Evolutionary conservation across 73 alveolate genomes (phyloP).

Genomic region (Urostyla sp.): DNA sequence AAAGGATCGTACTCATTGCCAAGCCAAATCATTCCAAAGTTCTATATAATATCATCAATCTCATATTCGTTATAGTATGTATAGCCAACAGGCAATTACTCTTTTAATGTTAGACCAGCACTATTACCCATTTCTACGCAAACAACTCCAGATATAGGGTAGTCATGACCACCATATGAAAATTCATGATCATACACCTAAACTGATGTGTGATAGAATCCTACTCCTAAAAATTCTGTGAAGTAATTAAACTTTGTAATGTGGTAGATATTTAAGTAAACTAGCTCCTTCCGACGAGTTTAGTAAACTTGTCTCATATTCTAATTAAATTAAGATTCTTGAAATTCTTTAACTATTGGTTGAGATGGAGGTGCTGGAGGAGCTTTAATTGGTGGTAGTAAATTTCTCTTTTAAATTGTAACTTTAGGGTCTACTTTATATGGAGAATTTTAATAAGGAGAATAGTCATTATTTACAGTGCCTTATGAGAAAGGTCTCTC

Average conservation of each 20-base stretch:
- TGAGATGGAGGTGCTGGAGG: constrained; percentile 16
- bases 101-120: constrained; percentile 56
- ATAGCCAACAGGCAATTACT: constrained; percentile 57
- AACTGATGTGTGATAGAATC: constrained; percentile 74
- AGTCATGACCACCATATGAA: constrained; percentile 76
- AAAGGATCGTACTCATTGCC: constrained; percentile 76
- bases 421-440: background rate
- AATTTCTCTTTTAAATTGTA: background rate
- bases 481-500: constrained; percentile 34
- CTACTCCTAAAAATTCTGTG: constrained; percentile 61
- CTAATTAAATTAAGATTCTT: background rate
- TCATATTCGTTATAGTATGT: constrained; percentile 70
- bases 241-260: constrained; percentile 36
- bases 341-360: constrained; percentile 12
- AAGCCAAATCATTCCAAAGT: constrained; percentile 70
- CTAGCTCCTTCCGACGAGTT: constrained; percentile 45
- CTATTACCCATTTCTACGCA: constrained; percentile 62
- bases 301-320: background rate
- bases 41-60: constrained; percentile 52
- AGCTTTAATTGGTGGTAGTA: constrained; percentile 43
- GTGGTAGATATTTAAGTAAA: constrained; percentile 56
- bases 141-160: constrained; percentile 64
- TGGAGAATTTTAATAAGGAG: constrained; percentile 40
- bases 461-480: background rate
- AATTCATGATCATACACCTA: constrained; percentile 63